Evolutionary conservation across 2,329 filamentous ascomycete species (phyloP).

Genomic region (Phialophora verrucosa): DNA sequence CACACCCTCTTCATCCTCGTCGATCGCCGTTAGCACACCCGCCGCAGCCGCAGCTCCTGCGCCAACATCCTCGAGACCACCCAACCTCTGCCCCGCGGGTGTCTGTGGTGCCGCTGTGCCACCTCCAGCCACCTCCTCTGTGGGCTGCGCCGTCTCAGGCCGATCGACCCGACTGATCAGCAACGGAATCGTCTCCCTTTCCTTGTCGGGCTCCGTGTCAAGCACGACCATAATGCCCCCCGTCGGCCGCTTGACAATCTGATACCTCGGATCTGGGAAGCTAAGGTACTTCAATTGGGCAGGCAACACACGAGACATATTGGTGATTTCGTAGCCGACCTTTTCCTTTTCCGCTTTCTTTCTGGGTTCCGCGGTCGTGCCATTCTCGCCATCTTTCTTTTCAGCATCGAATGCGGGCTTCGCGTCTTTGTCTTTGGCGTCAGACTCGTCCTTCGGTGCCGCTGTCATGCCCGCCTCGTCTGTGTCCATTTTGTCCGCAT

Average conservation of each 20-base stretch:
- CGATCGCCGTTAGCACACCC: slow-evolving; percentile 81
- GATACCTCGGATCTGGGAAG: slow-evolving; percentile 88
- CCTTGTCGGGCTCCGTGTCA: slow-evolving; percentile 78
- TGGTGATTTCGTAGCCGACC: slow-evolving; percentile 92
- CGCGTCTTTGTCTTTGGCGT: slow-evolving; percentile 68
- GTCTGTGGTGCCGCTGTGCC: slow-evolving; percentile 39
- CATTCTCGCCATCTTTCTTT: slow-evolving; percentile 60
- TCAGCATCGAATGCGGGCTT: slow-evolving; percentile 60
- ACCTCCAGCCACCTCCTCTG: slow-evolving; percentile 35
- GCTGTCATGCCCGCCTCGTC: slow-evolving; percentile 45
- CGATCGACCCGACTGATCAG: slow-evolving; percentile 77
- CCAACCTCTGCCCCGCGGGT: slow-evolving; percentile 41
- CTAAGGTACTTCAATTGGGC: slow-evolving; percentile 94
- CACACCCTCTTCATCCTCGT: slow-evolving; percentile 66
- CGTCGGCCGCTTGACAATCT: slow-evolving; percentile 91
- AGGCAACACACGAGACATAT: slow-evolving; percentile 94
- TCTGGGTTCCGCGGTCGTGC: slow-evolving; percentile 64
- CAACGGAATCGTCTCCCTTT: slow-evolving; percentile 83
- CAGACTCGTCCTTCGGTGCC: slow-evolving; percentile 46
- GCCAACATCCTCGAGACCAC: slow-evolving; percentile 42
- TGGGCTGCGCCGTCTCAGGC: slow-evolving; percentile 32
- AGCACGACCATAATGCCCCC: slow-evolving; percentile 91
- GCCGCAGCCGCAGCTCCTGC: slow-evolving; percentile 72
- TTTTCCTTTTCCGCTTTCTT: slow-evolving; percentile 97
- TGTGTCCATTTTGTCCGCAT: slow-evolving; percentile 77